Conservation (phyloP, 805 yeast species). For the Candida xiaguanensis region DNA sequence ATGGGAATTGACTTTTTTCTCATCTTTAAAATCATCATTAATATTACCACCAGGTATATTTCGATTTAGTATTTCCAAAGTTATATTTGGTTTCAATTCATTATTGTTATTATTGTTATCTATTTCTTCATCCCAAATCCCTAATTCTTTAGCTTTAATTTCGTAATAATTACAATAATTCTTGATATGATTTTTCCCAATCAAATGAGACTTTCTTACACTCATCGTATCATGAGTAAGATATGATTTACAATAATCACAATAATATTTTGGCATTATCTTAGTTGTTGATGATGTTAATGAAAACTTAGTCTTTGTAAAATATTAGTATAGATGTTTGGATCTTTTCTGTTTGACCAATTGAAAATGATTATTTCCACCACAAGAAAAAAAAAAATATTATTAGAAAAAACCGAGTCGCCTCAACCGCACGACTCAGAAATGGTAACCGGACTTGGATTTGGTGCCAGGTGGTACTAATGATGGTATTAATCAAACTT, state of each 20-base stretch:
- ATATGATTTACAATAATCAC: conserved; percentile 81
- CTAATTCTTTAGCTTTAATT: conserved; percentile 33
- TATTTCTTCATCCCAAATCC: conserved; percentile 32
- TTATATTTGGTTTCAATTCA: conserved; percentile 14
- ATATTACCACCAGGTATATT: conserved; percentile 26
- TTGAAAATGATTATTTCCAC: background rate
- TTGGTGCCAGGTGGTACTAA: background rate
- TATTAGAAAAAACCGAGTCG: background rate
- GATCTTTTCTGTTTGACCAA: conserved; percentile 3
- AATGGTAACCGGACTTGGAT: background rate
- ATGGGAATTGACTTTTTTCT: background rate
- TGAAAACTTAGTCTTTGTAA: background rate
- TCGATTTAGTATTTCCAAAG: conserved; percentile 29
- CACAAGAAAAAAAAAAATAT: background rate
- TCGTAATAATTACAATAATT: conserved; percentile 75
- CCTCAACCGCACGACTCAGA: background rate
- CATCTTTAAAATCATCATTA: conserved; percentile 7
- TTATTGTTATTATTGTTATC: conserved; percentile 23
- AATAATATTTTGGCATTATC: conserved; percentile 69
- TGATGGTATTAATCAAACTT: background rate
- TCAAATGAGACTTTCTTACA: conserved; percentile 75
- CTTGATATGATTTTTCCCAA: conserved; percentile 73
- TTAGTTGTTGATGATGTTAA: background rate
- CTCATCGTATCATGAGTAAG: conserved; percentile 86
- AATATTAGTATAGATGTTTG: conserved; percentile 4